Evolutionary conservation across 257 asterid species (phyloP).

Genomic region (Eustoma russellianum): DNA sequence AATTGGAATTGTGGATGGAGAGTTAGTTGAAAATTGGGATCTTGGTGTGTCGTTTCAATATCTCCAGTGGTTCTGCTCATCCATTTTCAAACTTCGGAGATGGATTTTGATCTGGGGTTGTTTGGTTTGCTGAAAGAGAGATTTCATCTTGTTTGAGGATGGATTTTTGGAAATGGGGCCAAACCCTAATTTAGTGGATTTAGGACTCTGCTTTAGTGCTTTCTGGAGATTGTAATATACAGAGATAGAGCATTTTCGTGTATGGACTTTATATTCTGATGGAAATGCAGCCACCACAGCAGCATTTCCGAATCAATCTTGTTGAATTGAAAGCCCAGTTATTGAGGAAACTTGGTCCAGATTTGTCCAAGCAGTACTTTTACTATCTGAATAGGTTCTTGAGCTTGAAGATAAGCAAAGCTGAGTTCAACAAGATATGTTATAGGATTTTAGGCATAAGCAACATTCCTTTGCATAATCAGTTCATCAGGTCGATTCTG

Average conservation of each 20-base stretch:
- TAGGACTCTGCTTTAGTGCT: conserved; percentile 11
- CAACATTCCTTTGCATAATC: conserved; percentile 79
- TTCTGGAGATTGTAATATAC: conserved; percentile 9
- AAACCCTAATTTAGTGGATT: conserved; percentile 41
- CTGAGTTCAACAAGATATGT: conserved; percentile 69
- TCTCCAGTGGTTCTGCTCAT: conserved; percentile 20
- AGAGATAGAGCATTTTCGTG: conserved; percentile 20
- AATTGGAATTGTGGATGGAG: conserved; percentile 65
- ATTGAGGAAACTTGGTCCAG: conserved; percentile 69
- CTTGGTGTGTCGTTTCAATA: conserved; percentile 32
- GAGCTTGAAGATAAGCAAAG: conserved; percentile 63
- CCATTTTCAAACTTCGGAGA: conserved; percentile 29
- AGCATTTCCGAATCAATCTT: conserved; percentile 67
- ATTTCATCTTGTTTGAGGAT: conserved; percentile 30
- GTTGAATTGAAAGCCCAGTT: conserved; percentile 64
- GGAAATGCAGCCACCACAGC: conserved; percentile 76
- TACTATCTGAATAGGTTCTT: conserved; percentile 57
- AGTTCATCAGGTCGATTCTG: conserved; percentile 58
- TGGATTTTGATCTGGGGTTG: conserved; percentile 37
- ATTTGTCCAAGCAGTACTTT: conserved; percentile 70
- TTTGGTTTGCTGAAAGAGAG: conserved; percentile 30
- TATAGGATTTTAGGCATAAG: conserved; percentile 59
- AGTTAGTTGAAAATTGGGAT: conserved; percentile 45
- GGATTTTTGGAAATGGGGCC: conserved; percentile 40
- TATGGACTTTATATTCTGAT: conserved; percentile 44